Base-by-base conservation (phyloP, 1,284 basidiomycete genomes). In the Ganoderma resinaceum region DNA sequence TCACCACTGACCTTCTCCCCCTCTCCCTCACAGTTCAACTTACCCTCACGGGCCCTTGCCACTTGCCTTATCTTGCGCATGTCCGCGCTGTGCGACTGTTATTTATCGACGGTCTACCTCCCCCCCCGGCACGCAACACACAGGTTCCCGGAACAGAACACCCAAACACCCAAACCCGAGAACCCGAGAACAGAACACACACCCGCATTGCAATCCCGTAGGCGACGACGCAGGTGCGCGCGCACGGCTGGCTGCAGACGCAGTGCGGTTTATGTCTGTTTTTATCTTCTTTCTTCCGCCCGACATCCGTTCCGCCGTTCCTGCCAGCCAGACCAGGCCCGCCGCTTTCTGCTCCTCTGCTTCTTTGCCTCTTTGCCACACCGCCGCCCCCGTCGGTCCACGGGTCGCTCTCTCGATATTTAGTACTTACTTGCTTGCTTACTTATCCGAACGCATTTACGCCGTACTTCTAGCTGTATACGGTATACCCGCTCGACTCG, bases 311-410 rank as follows among this genome's bases (percentile, higher is more conserved):
- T 68, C 57, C 62, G 49, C n/a, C 59, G 63, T 65, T 68, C 70
- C 23, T 74, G 73, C 72, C 66, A 74, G 73, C 67, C 73, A 74
- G 73, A 71, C 61, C 73, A 74, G 73, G 70, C 61, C 62, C 66
- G 65, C 31, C 65, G 63, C 63, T 37, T 65, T 26, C 43, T 46
- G n/a, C 43, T 23, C 18, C 20, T 29, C 23, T 23, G 26, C 38
- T 52, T 26, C 40, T 59, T 16, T 55, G 14, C 38, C 46, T 37
- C 18, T n/a, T 20, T n/a, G 43, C 43, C n/a, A 8, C 43, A 20
- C 42, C 5, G n/a, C n/a, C 43, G 43, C 40, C 42, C 37, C 26
- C 37, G 37, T 53, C 65, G 35, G 35, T 35, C 12, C 37, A 38
- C 12, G 37, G 58, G 31, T 26, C 43, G 31, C 14, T 29, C 20